Conservation (phyloP, 495 filamentous ascomycete species). For the Usnea hakonensis region DNA sequence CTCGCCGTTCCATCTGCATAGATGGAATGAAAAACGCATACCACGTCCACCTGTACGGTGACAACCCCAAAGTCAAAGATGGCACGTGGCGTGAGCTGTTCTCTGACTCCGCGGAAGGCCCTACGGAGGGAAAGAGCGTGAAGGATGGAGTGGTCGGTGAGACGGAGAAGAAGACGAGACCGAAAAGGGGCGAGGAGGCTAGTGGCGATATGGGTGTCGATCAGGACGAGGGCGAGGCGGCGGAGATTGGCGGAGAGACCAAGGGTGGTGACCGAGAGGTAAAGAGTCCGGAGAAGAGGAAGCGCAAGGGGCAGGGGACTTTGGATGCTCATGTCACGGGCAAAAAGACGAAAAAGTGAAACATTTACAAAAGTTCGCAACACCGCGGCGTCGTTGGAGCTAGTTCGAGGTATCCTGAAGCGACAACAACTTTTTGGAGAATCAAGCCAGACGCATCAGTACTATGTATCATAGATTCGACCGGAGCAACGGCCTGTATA, state of each 20-base stretch:
- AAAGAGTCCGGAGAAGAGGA: constrained; percentile 14
- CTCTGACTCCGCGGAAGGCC: constrained; percentile 38
- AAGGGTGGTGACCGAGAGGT: constrained; percentile 13
- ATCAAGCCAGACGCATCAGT: neutral
- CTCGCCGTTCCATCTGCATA: constrained; percentile 50
- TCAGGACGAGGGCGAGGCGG: constrained; percentile 29
- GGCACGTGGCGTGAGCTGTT: constrained; percentile 56
- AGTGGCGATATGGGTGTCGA: constrained; percentile 25
- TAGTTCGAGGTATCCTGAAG: neutral
- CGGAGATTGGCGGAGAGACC: constrained; percentile 21
- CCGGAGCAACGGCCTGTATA: neutral
- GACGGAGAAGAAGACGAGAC: constrained; percentile 22
- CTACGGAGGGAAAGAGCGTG: constrained; percentile 38
- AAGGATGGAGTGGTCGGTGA: constrained; percentile 27
- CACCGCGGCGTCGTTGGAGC: neutral
- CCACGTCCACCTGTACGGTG: constrained; percentile 50
- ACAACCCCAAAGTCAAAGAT: constrained; percentile 49
- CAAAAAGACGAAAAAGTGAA: constrained; percentile 30
- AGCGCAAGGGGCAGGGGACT: constrained; percentile 32
- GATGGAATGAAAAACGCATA: constrained; percentile 60
- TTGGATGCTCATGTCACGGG: constrained; percentile 34
- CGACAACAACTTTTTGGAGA: neutral
- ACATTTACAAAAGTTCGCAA: neutral
- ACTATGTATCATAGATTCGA: neutral
- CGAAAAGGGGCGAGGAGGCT: constrained; percentile 24